Conservation (phyloP, 1,284 basidiomycete genomes). For the Singerocomus rubriflavus region DNA sequence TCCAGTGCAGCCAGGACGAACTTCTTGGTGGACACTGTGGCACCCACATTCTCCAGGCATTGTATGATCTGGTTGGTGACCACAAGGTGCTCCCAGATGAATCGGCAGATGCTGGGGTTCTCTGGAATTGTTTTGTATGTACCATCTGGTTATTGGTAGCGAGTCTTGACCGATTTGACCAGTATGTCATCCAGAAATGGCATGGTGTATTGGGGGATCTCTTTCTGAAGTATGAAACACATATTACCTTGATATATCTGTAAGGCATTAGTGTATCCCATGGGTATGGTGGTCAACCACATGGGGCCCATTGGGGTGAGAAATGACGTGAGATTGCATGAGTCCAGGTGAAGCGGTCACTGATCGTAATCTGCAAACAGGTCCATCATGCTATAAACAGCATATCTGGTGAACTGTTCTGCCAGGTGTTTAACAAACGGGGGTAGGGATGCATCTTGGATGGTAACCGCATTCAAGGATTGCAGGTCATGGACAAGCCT, state of each 20-base stretch:
- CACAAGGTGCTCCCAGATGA: background rate
- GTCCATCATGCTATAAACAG: too few species aligned
- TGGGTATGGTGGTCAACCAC: background rate
- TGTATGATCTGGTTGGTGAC: background rate
- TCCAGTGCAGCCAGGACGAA: background rate
- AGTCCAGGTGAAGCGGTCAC: background rate
- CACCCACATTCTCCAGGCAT: background rate
- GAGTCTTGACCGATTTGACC: background rate
- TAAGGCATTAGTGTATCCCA: background rate
- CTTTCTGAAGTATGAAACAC: background rate
- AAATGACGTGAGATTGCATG: background rate
- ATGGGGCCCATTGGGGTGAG: too few species aligned
- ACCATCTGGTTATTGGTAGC: background rate
- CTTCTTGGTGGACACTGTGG: background rate
- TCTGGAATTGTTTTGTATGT: background rate
- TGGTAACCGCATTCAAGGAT: too few species aligned
- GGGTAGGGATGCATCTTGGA: too few species aligned
- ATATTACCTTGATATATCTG: background rate
- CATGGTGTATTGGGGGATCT: background rate
- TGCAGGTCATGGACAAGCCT: too few species aligned
- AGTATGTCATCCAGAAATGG: background rate
- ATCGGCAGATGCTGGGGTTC: accelerated
- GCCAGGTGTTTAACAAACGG: too few species aligned
- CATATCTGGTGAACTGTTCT: too few species aligned
- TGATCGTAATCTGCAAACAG: background rate